Conservation (phyloP, 192 early-diverging fungal species). For the Podila horticola region DNA sequence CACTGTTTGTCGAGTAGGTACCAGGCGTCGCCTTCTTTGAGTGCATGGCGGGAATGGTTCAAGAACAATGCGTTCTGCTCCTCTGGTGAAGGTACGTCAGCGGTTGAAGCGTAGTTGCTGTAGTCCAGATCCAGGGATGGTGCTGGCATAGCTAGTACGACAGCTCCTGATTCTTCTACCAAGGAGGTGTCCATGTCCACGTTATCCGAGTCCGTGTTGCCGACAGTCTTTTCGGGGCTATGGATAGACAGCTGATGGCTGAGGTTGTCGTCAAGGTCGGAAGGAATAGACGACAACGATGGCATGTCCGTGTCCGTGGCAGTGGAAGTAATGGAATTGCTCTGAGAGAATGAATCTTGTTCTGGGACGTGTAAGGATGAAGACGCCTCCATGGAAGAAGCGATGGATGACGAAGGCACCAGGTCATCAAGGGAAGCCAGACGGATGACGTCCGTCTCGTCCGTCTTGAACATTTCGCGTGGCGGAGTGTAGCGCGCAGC, state of each 20-base stretch:
- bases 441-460: background rate
- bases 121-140: background rate
- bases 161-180: background rate
- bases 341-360: background rate
- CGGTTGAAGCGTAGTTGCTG: background rate
- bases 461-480: conserved; percentile 40
- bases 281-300: background rate
- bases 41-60: background rate
- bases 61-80: conserved; percentile 6
- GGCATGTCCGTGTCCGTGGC: background rate
- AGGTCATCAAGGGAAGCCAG: background rate
- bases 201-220: conserved; percentile 1
- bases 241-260: conserved; percentile 40
- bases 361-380: background rate
- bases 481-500: conserved; percentile 47
- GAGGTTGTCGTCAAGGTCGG: conserved; percentile 27
- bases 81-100: conserved; percentile 5
- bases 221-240: conserved; percentile 26
- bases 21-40: conserved; percentile 48
- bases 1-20: conserved; percentile 59
- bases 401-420: background rate
- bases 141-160: background rate
- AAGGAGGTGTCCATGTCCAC: background rate
- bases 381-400: background rate
- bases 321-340: background rate